Percentiles rank a stretch among this genome's conserved stretches.
phyloP scores from a whole-genome alignment of 1,284 basidiomycete genomes.

The Cutaneotrichosporon mucoides region DNA sequence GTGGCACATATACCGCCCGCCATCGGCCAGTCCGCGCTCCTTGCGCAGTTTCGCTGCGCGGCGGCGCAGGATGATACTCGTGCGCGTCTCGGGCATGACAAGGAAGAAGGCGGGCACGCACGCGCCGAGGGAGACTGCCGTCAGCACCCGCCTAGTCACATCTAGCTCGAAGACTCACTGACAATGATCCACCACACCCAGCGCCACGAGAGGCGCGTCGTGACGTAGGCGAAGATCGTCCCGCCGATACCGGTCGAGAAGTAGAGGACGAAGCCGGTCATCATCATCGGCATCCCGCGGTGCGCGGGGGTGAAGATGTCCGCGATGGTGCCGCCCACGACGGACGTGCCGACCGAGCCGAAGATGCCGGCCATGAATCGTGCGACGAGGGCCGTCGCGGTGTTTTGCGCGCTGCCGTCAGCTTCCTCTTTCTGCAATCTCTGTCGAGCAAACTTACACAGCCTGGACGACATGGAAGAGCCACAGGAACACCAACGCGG shows the following conservation, averaged over 20 bases:
- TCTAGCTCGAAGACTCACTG: too few relatives aligned
- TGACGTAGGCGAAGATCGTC: conserved; percentile 64
- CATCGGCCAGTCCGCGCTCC: conserved; percentile 35
- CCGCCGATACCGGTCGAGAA: conserved; percentile 12
- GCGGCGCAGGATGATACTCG: conserved; percentile 42
- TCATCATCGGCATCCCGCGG: conserved; percentile 16
- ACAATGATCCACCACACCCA: conserved; percentile 78
- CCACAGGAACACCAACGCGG: conserved; percentile 57
- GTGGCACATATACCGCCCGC: conserved; percentile 44
- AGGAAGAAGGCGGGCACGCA: conserved; percentile 35
- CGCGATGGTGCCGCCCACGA: conserved; percentile 73
- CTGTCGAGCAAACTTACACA: too few relatives aligned
- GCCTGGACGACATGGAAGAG: conserved; percentile 60
- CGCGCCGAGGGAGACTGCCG: conserved; percentile 30
- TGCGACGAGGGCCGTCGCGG: conserved; percentile 63
- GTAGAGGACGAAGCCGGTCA: conserved; percentile 11
- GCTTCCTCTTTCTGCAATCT: too few relatives aligned
- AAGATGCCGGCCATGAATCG: conserved; percentile 63
- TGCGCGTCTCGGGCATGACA: conserved; percentile 45
- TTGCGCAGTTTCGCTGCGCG: conserved; percentile 34
- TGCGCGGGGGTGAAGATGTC: conserved; percentile 56
- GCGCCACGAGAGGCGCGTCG: conserved; percentile 65
- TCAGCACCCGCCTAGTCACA: too few relatives aligned
- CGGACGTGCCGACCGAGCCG: conserved; percentile 61
- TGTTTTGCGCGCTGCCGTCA: conserved; percentile 64